Evolutionary conservation across 192 early-diverging fungal genomes (phyloP).

Genomic region (Bifiguratus adelaidae): DNA sequence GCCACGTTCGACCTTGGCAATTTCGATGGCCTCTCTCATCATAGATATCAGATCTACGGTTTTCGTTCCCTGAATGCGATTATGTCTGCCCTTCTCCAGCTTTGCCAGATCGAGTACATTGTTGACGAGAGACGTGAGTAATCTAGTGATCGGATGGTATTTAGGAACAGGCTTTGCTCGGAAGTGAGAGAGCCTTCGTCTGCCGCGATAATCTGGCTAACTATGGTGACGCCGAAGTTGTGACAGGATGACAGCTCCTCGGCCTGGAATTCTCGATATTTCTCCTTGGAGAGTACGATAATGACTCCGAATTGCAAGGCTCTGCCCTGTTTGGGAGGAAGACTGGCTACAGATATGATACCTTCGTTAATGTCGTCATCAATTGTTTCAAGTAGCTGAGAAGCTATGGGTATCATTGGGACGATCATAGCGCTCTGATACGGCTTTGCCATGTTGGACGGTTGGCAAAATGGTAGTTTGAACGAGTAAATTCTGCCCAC

Average conservation of each 20-base stretch:
- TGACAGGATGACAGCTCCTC: constrained; percentile 30
- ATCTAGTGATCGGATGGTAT: constrained; percentile 21
- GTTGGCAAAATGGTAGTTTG: too few species aligned
- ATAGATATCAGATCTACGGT: too few species aligned
- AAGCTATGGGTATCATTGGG: too few species aligned
- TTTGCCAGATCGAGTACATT: constrained; percentile 25
- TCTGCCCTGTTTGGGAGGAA: too few species aligned
- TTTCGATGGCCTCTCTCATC: too few species aligned
- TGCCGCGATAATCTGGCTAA: constrained; percentile 28
- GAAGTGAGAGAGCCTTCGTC: constrained; percentile 3
- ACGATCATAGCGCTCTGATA: too few species aligned
- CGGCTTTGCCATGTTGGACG: too few species aligned
- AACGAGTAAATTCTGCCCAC: too few species aligned
- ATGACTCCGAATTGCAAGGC: constrained; percentile 10
- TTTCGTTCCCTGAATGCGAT: not conserved
- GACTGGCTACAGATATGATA: too few species aligned
- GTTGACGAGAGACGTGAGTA: constrained; percentile 21
- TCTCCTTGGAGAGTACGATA: constrained; percentile 16
- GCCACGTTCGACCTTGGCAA: too few species aligned
- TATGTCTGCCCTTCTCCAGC: constrained; percentile 1
- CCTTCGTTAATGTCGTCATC: too few species aligned
- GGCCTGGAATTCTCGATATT: constrained; percentile 21
- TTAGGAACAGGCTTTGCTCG: constrained; percentile 17
- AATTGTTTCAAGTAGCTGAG: too few species aligned
- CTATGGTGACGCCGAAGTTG: constrained; percentile 34